Base-by-base conservation (phyloP, 2,329 filamentous ascomycete genomes). In the Exutisphaerella laricina region DNA sequence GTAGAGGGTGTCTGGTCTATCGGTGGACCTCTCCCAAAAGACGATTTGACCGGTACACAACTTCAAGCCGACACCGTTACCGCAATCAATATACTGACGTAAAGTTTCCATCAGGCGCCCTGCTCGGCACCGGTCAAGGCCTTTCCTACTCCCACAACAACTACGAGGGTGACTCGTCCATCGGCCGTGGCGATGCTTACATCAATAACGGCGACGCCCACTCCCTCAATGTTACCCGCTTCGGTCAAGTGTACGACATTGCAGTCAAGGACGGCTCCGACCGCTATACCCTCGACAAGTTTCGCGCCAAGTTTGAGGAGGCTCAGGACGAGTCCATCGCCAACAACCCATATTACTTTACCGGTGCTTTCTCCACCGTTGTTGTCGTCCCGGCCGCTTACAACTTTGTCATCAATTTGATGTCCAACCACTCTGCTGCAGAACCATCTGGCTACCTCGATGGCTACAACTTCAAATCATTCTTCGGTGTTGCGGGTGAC, bases 331-430 rank as follows among this genome's bases (percentile, higher is more conserved):
- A 61, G 25, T 52, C 48, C 22, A 60, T 64, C 22, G 51, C 53
- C 20, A 56, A 49, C 39, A 64, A 65, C 43, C 56, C 61, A 5
- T 61, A 63, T 42, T 62, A 58, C 49, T 62, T 60, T 41, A 54
- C 55, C n/a, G 56, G 53, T 10, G 48, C 49, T 4, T 58, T 60
- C 48, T 50, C 51, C 1, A 56, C 54, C 9, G 53, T 60, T 4
- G 49, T 52, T 17, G 53, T 59, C 23, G 49, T 50, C 10, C 53
- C 53, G 22, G 51, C 49, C 54, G 48, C 56, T 8, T 58, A 58
- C 50, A 58, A 57, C 40, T 58, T 58, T 41, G 52, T 58, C 40
- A 57, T 54, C 45, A 55, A 50, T 35, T 39, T 53, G 16, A 58
- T 58, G 55, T 49, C 46, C 26, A 56, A 58, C 34, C 54, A 50